A percentile compares a stretch with the other conserved stretches of the same genome.
Evolutionary conservation across 371 early-diverging fungal species (phyloP).

Genomic region (Scutellospora calospora): DNA sequence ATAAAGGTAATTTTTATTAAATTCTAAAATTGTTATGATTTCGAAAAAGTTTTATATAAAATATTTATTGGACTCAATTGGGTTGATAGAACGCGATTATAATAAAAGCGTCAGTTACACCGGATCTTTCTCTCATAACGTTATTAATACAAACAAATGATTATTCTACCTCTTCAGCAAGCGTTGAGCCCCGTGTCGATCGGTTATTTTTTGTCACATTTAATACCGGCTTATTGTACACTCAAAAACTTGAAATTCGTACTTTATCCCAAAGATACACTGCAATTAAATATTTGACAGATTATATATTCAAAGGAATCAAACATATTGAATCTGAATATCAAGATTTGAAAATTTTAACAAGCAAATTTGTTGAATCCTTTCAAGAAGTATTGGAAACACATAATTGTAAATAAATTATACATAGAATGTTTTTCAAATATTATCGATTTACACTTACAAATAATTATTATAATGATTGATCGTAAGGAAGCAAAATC

Average conservation of each 20-base stretch:
- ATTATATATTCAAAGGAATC: slow-evolving; percentile 45
- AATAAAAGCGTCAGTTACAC: slow-evolving; percentile 41
- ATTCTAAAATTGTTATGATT: too few relatives aligned
- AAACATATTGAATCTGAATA: slow-evolving; percentile 44
- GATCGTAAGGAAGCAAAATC: slow-evolving; percentile 28
- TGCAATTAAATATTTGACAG: slow-evolving; percentile 42
- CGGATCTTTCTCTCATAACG: slow-evolving; percentile 35
- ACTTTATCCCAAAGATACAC: slow-evolving; percentile 44
- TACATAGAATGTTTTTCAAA: not conserved
- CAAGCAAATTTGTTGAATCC: slow-evolving; percentile 36
- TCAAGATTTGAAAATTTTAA: slow-evolving; percentile 39
- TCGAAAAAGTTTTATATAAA: too few relatives aligned
- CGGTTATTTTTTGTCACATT: slow-evolving; percentile 22
- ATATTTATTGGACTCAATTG: not conserved
- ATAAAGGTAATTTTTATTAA: not conserved
- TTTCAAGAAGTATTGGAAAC: slow-evolving; percentile 45
- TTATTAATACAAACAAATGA: slow-evolving; percentile 15
- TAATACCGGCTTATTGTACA: slow-evolving; percentile 45
- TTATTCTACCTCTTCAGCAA: not conserved
- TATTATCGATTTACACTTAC: not conserved
- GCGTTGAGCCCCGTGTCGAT: not conserved
- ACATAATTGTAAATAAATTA: slow-evolving; percentile 38
- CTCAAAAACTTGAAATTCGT: slow-evolving; percentile 43
- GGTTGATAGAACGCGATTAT: slow-evolving; percentile 22
- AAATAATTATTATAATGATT: not conserved